Evolutionary conservation across 169 alveolate species (phyloP), one percentile per base, ranked within the genome.

Genomic region (Plasmodium fragile): DNA sequence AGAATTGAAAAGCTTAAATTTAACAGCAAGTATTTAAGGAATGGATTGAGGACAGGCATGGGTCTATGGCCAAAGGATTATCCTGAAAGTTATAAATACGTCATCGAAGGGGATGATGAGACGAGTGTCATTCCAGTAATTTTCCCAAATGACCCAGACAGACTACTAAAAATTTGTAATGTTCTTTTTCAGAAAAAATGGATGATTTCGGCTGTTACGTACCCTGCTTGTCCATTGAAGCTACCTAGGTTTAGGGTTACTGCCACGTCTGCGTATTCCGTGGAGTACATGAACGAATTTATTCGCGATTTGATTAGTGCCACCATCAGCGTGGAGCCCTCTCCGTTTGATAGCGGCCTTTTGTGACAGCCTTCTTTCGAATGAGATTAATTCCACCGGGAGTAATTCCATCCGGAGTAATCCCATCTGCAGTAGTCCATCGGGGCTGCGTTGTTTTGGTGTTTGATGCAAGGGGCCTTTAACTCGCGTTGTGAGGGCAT

Each of bases 141-240:
- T 11, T 96, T 92, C 59, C 97, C 96, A 36, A 90, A 95, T 94
- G 97, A 95, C 79, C 94, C 96, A 28, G 95, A 92, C 49, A 79
- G 98, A 30, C 43, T 96, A 52, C 81, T 96, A 49, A 65, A 95
- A 81, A 82, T 95, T 71, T 78, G 96, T 84, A 81, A 77, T 4
- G 22, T 85, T 8, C 53, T 96, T 71, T 83, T 83, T 43, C 82
- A 89, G 32, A 92, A 73, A 45, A 95, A 95, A 16, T 96, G 93
- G 92, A 41, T 85, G 82, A 85, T 96, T 55, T 93, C 97, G n/a
- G 96, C 97, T 25, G 98, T 95, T 1, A 89, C 83, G 77, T 93
- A 75, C 69, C 98, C 98, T 49, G 98, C 98, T 2, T 96, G 98
- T 78, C 98, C 98, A 32, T 75, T 94, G 71, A 49, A 65, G 71